Base-by-base conservation (phyloP, 1,284 basidiomycete species). In the Heterobasidion parviporum region DNA sequence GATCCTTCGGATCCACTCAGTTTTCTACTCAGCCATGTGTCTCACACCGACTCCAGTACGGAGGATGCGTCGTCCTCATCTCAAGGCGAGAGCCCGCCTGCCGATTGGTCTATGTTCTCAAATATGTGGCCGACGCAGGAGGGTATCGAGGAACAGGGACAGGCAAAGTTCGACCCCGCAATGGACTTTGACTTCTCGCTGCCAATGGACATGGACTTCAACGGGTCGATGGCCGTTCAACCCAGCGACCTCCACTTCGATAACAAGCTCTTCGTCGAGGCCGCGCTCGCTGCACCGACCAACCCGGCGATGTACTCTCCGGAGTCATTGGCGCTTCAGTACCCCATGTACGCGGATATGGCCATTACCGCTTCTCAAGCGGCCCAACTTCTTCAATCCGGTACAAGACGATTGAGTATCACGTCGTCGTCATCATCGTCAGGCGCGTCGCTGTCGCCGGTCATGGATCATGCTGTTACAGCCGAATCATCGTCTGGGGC, bases 171-270 rank as follows among this genome's bases (percentile, higher is more conserved):
- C 43, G 59, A 60, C 20, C 54, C 55, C 6, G n/a, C 48, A 18
- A 46, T 59, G 26, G 77, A 81, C 51, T 81, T 82, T 58, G 69
- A 70, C 57, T 68, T 81, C 55, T 66, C 72, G 9, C 59, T 72
- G 53, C 68, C 68, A 49, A 76, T 87, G 67, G 81, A 85, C 62
- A 79, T 84, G 56, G 68, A 73, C 61, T 65, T 59, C 4, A 66
- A 66, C 54, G 70, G 76, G 26, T 66, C 74, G 6, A 75, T 81
- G 62, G 75, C 78, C 2, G 76, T 88, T 56, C 82, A 89, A 59
- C 85, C 87, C 12, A 81, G 72, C 60, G 71, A 78, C 8, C 69
- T 87, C 10, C 82, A 86, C 62, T 81, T 82, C 62, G 72, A 80
- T 49, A 63, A 68, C 26, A 67, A 32, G 18, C 14, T 47, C 46